Base-by-base conservation (phyloP, 2,329 filamentous ascomycete genomes). In the Diaporthe helianthi region DNA sequence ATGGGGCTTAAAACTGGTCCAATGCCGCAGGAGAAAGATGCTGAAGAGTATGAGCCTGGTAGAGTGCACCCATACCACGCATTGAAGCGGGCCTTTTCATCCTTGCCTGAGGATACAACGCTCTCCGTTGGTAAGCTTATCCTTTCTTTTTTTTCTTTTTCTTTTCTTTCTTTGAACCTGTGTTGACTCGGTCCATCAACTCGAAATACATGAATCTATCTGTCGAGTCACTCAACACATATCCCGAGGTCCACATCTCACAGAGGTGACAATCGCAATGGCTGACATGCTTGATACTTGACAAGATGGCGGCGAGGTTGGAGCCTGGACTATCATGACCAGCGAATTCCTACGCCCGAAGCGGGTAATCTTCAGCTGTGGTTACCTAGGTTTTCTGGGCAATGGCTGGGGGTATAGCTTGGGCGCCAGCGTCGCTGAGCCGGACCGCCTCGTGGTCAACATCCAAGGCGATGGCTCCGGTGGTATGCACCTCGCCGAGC, bases 381-480 rank as follows among this genome's bases (percentile, higher is more conserved):
- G 79, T 61, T 80, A 83, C 60, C 76, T 84, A 1, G 82, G 83
- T 2, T 83, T 83, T 74, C 75, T 84, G 1, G 82, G 82, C 1
- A 84, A 81, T 68, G 82, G 82, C 4, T 84, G 80, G 76, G 82
- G 82, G 4, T 84, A 84, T 71, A 74, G 77, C 1, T 74, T 84
- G 2, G 82, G 83, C 0, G 80, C 79, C 12, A 81, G 81, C 0
- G 73, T 83, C 3, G 82, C 82, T 0, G 78, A 77, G n/a, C 80
- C 79, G 0, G 71, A 73, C 15, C 73, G 76, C 6, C 75, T 80
- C 17, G 74, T 85, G 0, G 74, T 84, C 6, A 83, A 81, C 68
- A 75, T 84, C 4, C 81, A 83, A 49, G 83, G 82, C 10, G 82
- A 85, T 71, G 82, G 82, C 6, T 78, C 76, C 19, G 81, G 80